Evolutionary conservation across 352 stramenopile genomes (phyloP), one percentile per base, ranked within the genome.

Genomic region (Pythium sp.): DNA sequence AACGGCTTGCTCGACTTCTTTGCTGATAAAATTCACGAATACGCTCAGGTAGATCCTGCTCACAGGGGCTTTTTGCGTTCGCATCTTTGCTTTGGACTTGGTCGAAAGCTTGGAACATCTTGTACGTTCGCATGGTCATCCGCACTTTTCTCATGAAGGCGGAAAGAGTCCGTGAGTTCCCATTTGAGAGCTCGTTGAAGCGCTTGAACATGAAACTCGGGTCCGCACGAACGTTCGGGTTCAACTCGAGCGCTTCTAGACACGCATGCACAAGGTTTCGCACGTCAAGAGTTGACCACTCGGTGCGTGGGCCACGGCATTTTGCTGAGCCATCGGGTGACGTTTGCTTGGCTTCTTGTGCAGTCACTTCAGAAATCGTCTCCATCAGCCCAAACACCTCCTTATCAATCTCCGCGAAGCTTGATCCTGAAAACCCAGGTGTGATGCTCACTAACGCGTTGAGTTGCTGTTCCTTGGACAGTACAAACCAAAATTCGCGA

Each of bases 381-480:
- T 41, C 26, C 7, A 41, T 30, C 54, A 59, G 28, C 3, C 24
- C 54, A 59, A 59, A 59, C 54, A 22, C 28, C 15, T 59, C 54
- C 28, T 36, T 36, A 2, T 41, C 28, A 24, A 59, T 41, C 54
- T 20, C 5, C 9, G 15, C 32, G 54, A 59, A 38, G 18, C 26
- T 15, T 22, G 54, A 41, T 18, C 34, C 41, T 11, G 26, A 12
- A 32, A 6, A 14, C 22, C 18, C 28, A 8, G 15, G 54, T 41
- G 2, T 30, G 18, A 12, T 6, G 20, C 15, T 24, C 12, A 2
- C 26, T 15, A 59, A 32, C 14, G 12, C 34, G n/a, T 12, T 22
- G 54, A 59, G 26, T 22, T 59, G 28, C 15, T 59, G 15, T 32
- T 59, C 26, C 54, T 32, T 59, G 15, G 54, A 41, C 28, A 59